Percentiles rank a stretch among this genome's conserved stretches.
Evolutionary conservation across 768 basidiomycete genomes (phyloP).

Genomic region (Lentinula aciculospora): DNA sequence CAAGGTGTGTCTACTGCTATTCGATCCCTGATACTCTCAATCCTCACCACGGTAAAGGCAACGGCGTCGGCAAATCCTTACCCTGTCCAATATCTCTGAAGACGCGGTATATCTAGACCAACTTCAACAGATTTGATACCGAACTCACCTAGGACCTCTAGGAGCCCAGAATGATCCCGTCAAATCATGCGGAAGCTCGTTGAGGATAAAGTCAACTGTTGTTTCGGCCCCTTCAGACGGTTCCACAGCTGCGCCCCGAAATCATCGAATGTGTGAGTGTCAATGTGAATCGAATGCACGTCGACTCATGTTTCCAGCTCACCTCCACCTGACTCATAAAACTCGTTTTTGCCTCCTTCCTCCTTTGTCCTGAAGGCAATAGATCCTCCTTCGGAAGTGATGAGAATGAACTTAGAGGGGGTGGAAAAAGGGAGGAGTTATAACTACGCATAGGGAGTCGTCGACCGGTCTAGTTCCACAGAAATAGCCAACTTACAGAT

Average conservation of each 20-base stretch:
- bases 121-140: not conserved
- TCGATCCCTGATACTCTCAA: not conserved
- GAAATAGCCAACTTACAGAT: conserved; percentile 14
- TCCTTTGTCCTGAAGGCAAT: conserved; percentile 33
- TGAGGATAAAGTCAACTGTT: conserved; percentile 30
- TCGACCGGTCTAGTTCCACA: not conserved
- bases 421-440: conserved; percentile 19
- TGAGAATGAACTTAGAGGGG: conserved; percentile 32
- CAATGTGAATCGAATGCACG: too few species aligned
- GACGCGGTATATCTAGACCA: not conserved
- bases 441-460: conserved; percentile 7
- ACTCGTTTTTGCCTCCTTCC: conserved; percentile 42
- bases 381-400: conserved; percentile 43
- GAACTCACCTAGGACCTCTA: conserved; percentile 29
- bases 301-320: conserved; percentile 4
- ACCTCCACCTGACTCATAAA: conserved; percentile 39
- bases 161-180: conserved; percentile 43
- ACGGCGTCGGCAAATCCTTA: conserved; percentile 30
- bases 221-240: conserved; percentile 35
- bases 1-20: not conserved
- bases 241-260: conserved; percentile 29
- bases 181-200: conserved; percentile 23
- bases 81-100: conserved; percentile 39
- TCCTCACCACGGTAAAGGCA: conserved; percentile 33
- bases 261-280: not conserved